These are phyloP conservation scores for Penicillium sp. DNA, from an alignment of 2,329 filamentous ascomycete species.

Conservation along the genomic window DNA sequence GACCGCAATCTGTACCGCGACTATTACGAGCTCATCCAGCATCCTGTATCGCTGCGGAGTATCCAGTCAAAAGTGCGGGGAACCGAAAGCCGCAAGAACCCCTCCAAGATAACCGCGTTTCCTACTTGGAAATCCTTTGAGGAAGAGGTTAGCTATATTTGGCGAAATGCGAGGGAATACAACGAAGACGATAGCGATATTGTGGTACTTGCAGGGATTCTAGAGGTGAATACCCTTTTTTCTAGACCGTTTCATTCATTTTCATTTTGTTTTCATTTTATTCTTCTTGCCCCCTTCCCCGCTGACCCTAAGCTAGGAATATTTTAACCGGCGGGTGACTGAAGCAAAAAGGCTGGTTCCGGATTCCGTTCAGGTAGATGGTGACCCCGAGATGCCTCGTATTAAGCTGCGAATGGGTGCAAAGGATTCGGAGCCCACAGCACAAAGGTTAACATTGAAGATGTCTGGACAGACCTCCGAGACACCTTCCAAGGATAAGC, in stretches of 20 bases:
- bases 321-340: constrained; percentile 70
- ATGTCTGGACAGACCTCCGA: constrained; percentile 64
- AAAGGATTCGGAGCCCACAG: constrained; percentile 43
- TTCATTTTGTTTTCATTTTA: no score
- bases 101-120: constrained; percentile 67
- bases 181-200: constrained; percentile 93
- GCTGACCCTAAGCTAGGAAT: constrained; percentile 46
- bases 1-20: constrained; percentile 72
- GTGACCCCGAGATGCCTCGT: constrained; percentile 63
- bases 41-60: constrained; percentile 77
- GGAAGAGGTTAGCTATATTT: constrained; percentile 77
- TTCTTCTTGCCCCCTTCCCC: no score
- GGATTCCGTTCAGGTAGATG: constrained; percentile 59
- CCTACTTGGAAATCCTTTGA: constrained; percentile 83
- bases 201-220: constrained; percentile 72
- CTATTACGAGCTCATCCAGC: constrained; percentile 82
- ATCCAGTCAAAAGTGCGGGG: constrained; percentile 79
- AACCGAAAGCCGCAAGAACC: constrained; percentile 68
- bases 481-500: constrained; percentile 49
- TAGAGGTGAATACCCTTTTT: constrained; percentile 63
- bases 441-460: constrained; percentile 73
- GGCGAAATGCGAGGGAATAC: constrained; percentile 85
- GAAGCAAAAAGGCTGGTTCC: constrained; percentile 73
- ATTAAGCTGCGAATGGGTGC: constrained; percentile 76
- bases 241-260: no score